Conservation (phyloP, 768 basidiomycete species). For the Lactarius vividus region DNA sequence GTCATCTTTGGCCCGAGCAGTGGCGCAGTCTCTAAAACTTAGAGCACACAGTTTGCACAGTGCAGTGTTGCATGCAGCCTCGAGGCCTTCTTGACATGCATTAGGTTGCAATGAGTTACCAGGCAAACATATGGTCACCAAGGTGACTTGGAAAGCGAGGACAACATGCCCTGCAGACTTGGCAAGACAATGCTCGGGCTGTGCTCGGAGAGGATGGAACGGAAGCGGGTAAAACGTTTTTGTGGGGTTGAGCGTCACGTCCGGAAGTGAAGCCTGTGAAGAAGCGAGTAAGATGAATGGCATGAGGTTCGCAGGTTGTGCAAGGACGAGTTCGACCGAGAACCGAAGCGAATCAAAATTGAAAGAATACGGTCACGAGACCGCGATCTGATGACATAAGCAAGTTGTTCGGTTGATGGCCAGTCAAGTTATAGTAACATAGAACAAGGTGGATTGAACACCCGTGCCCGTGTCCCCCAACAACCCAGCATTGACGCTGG, state of each 20-base stretch:
- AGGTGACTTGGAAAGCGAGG: constrained; percentile 21
- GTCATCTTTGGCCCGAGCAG: constrained; percentile 7
- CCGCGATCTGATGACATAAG: constrained; percentile 23
- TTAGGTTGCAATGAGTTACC: background rate
- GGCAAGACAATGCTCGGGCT: background rate
- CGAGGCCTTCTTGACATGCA: background rate
- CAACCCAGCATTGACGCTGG: background rate
- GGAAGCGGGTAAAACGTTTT: constrained; percentile 14
- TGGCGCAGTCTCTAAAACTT: background rate
- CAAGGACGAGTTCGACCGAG: background rate
- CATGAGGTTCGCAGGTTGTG: constrained; percentile 7
- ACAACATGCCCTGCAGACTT: constrained; percentile 5
- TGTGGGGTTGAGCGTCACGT: background rate
- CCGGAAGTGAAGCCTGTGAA: background rate
- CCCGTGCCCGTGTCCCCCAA: background rate
- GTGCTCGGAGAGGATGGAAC: constrained; percentile 22
- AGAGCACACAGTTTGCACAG: background rate
- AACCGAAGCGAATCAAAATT: background rate
- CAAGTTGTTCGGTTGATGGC: constrained; percentile 14
- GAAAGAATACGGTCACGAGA: constrained; percentile 17
- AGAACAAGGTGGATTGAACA: background rate
- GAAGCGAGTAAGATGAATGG: background rate
- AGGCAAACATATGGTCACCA: constrained; percentile 10
- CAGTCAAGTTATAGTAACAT: background rate
- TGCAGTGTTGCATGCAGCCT: constrained; percentile 1